Conservation (phyloP, 176 grass and related monocot species). For the Bothriochloa decipiens region DNA sequence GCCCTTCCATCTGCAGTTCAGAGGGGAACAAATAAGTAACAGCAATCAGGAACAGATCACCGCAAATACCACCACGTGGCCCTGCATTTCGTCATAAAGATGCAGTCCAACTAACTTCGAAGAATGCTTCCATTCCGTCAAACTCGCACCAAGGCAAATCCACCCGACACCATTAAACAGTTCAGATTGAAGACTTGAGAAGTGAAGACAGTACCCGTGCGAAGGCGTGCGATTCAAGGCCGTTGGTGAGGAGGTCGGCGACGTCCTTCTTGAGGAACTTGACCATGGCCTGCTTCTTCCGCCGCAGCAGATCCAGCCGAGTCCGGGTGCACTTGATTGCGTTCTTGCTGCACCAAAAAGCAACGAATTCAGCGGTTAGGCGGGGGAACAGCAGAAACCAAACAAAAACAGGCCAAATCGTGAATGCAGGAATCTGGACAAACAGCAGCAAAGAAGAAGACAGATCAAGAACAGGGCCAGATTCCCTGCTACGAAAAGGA, state of each 20-base stretch:
- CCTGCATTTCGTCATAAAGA: slow-evolving; percentile 24
- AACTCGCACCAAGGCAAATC: not conserved
- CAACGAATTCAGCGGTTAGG: not conserved
- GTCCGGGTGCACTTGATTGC: slow-evolving; percentile 80
- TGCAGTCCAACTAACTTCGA: not conserved
- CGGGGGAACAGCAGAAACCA: not conserved
- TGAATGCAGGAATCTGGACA: slow-evolving; percentile 19
- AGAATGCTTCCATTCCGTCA: not conserved
- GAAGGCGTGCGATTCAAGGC: slow-evolving; percentile 69
- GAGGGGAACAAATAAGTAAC: not conserved
- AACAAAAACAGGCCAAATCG: slow-evolving; percentile 1
- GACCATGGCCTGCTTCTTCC: slow-evolving; percentile 89
- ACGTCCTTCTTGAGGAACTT: slow-evolving; percentile 92
- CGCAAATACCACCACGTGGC: not conserved
- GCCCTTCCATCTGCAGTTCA: slow-evolving; percentile 61
- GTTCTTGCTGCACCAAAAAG: slow-evolving; percentile 55
- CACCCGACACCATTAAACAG: not conserved
- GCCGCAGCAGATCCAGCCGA: slow-evolving; percentile 68
- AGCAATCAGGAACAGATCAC: slow-evolving; percentile 4
- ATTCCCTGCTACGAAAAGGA: not conserved
- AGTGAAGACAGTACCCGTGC: slow-evolving; percentile 59
- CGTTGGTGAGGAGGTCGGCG: slow-evolving; percentile 73
- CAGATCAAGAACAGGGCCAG: not conserved
- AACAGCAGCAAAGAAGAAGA: not conserved
- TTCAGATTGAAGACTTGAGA: not conserved